phyloP scores from a whole-genome alignment of 129 eudicot species.

The Flaveria trinervia region DNA sequence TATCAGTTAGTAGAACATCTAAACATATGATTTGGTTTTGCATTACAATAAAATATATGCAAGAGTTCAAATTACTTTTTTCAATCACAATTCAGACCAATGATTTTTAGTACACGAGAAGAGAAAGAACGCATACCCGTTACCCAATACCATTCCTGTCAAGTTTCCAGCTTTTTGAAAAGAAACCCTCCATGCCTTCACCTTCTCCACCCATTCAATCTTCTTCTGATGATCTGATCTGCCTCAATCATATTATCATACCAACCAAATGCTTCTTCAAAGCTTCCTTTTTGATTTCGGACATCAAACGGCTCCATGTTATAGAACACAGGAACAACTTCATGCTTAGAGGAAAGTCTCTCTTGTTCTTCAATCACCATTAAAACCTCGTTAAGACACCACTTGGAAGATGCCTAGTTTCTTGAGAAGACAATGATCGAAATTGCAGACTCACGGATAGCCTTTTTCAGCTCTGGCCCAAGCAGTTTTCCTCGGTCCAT shows the following conservation, averaged over 20 bases:
- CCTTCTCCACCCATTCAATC: slow-evolving; percentile 21
- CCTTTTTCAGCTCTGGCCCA: slow-evolving; percentile 17
- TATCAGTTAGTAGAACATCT: no score
- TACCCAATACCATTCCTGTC: slow-evolving; percentile 27
- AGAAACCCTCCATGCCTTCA: slow-evolving; percentile 30
- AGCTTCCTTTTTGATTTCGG: slow-evolving; percentile 24
- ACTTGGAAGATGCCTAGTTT: slow-evolving; percentile 19
- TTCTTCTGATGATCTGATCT: slow-evolving; percentile 10
- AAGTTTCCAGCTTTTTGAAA: slow-evolving; percentile 28
- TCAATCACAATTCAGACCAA: neutral
- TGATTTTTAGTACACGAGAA: neutral
- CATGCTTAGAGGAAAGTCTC: slow-evolving; percentile 17
- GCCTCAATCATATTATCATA: slow-evolving; percentile 19
- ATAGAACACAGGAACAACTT: slow-evolving; percentile 31
- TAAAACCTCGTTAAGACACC: slow-evolving; percentile 24
- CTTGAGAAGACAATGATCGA: slow-evolving; percentile 19
- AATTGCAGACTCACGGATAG: slow-evolving; percentile 23
- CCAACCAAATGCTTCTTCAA: slow-evolving; percentile 25
- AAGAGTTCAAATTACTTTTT: no score
- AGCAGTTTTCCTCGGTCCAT: slow-evolving; percentile 24
- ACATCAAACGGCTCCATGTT: slow-evolving; percentile 32
- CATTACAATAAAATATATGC: no score
- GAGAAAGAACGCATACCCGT: slow-evolving; percentile 19
- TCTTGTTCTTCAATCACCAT: slow-evolving; percentile 20
- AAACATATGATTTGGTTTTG: no score